phyloP scores from a whole-genome alignment of 2,329 filamentous ascomycete species.

The Hymenoscyphus fraxineus region DNA sequence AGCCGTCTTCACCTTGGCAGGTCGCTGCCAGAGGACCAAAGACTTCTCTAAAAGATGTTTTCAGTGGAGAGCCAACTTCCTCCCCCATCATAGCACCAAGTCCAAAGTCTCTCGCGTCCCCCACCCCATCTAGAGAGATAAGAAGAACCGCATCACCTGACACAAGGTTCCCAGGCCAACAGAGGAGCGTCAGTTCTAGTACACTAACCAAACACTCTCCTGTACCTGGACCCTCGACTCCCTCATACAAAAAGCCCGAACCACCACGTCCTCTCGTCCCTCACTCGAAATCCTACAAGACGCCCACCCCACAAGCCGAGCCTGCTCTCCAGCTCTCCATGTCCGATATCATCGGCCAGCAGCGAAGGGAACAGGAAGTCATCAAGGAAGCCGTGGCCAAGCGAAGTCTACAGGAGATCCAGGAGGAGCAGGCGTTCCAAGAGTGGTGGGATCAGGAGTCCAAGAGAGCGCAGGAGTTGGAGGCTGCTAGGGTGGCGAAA shows the following conservation, averaged over 20 bases:
- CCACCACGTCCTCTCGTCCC: conserved; percentile 44
- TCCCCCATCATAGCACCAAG: conserved; percentile 26
- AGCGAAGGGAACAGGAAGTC: conserved; percentile 77
- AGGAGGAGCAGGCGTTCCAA: conserved; percentile 94
- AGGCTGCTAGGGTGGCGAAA: conserved; percentile 23
- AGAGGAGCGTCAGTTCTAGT: conserved; percentile 20
- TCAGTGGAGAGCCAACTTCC: conserved; percentile 37
- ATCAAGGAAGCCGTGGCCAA: conserved; percentile 83
- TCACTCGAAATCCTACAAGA: conserved; percentile 59
- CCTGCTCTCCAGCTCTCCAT: conserved; percentile 68
- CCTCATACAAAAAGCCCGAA: conserved; percentile 20
- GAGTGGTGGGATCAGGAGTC: conserved; percentile 94
- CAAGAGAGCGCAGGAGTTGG: conserved; percentile 54
- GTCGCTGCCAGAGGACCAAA: conserved; percentile 47
- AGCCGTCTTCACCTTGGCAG: conserved; percentile 62
- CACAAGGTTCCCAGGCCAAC: conserved; percentile 59
- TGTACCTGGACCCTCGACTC: conserved; percentile 15
- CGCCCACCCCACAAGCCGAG: conserved; percentile 56
- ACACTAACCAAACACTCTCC: conserved; percentile 18
- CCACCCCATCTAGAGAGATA: conserved; percentile 33
- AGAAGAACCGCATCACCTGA: conserved; percentile 56
- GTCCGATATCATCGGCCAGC: conserved; percentile 82
- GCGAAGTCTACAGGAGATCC: conserved; percentile 87
- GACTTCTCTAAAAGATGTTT: conserved; percentile 48
- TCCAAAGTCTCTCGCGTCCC: conserved; percentile 23